phyloP scores from a whole-genome alignment of 177 flowering plant species.

The Vitis hybrid region DNA sequence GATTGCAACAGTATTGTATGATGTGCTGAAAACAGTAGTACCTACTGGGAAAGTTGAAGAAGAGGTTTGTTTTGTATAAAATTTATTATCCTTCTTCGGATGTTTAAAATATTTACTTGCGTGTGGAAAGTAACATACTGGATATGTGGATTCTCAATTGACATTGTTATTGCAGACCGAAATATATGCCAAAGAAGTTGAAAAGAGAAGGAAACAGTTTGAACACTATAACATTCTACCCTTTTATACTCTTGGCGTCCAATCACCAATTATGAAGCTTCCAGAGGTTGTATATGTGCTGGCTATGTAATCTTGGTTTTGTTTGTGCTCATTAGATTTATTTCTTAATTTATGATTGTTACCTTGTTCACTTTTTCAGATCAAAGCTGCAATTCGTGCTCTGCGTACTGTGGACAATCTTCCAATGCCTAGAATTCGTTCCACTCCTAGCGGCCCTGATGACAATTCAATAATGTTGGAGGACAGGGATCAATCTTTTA shows the following conservation, averaged over 20 bases:
- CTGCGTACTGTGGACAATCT: slow-evolving; percentile 63
- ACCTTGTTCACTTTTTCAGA: slow-evolving; percentile 34
- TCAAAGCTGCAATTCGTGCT: slow-evolving; percentile 82
- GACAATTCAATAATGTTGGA: slow-evolving; percentile 22
- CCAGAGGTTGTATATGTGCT: slow-evolving; percentile 68
- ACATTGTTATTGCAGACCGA: slow-evolving; percentile 49
- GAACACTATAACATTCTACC: slow-evolving; percentile 91
- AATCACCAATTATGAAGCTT: slow-evolving; percentile 86
- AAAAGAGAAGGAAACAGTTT: slow-evolving; percentile 61
- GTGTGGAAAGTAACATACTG: not conserved
- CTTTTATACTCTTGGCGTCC: slow-evolving; percentile 58
- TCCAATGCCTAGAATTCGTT: slow-evolving; percentile 45
- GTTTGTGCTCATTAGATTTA: not conserved
- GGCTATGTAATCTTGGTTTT: not conserved
- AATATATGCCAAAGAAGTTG: slow-evolving; percentile 69
- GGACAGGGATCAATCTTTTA: slow-evolving; percentile 45
- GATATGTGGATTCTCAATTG: not conserved
- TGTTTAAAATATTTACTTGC: slow-evolving; percentile 2
- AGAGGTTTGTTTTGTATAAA: slow-evolving; percentile 50
- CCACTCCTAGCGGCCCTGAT: slow-evolving; percentile 17
- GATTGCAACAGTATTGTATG: slow-evolving; percentile 82
- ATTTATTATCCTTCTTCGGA: not conserved
- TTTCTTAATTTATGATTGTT: not conserved
- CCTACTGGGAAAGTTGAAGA: slow-evolving; percentile 54
- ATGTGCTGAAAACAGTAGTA: slow-evolving; percentile 77